phyloP scores from a whole-genome alignment of 2,329 filamentous ascomycete species.

The Venturia asperata region DNA sequence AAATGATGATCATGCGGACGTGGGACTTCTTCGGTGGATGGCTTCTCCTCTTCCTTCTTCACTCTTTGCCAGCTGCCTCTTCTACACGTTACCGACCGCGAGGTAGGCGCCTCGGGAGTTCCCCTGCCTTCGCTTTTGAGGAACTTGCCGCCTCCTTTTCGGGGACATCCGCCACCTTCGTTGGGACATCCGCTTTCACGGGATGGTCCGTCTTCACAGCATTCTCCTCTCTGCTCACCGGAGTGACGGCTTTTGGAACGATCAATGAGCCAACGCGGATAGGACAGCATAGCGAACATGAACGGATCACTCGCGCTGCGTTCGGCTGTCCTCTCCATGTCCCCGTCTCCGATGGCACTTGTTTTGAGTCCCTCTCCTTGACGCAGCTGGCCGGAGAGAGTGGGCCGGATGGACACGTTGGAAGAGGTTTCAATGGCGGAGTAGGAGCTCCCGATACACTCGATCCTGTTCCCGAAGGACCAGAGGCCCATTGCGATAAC shows the following conservation, averaged over 20 bases:
- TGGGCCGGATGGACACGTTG: constrained; percentile 23
- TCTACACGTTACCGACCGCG: neutral
- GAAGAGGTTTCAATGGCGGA: constrained; percentile 25
- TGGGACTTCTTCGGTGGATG: neutral
- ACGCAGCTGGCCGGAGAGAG: constrained; percentile 25
- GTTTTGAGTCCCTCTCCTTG: constrained; percentile 25
- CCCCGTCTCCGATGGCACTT: constrained; percentile 24
- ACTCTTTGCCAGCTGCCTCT: neutral
- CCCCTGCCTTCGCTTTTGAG: neutral
- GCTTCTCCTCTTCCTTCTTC: neutral
- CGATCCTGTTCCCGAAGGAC: constrained; percentile 25
- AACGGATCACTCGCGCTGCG: constrained; percentile 25
- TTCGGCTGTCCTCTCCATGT: constrained; percentile 23
- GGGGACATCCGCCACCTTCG: neutral
- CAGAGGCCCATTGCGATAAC: constrained; percentile 27
- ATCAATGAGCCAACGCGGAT: constrained; percentile 25
- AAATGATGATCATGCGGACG: neutral
- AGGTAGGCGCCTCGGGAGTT: neutral
- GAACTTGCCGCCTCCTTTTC: neutral
- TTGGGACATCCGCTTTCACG: neutral
- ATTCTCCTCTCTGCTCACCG: neutral
- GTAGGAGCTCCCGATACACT: constrained; percentile 27
- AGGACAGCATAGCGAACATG: constrained; percentile 27
- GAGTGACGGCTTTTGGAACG: constrained; percentile 22
- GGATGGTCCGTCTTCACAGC: neutral